Evolutionary conservation across 2,329 filamentous ascomycete genomes (phyloP), one percentile per base, ranked within the genome.

Genomic region (Pyrenophora graminea): DNA sequence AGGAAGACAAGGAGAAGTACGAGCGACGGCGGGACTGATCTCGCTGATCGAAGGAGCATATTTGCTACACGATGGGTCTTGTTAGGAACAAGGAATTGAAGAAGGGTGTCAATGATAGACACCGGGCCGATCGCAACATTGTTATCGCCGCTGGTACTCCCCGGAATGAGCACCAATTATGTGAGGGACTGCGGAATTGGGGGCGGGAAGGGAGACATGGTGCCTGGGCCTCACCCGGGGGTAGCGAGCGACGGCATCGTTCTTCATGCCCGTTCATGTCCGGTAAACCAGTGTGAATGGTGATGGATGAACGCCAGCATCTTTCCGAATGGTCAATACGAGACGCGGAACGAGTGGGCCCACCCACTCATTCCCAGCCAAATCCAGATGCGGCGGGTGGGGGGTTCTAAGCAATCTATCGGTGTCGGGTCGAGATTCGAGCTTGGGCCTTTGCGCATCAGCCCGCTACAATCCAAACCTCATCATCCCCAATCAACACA

Each of bases 31-130:
- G 63, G 57, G 6, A 66, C 42, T 27, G 41, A 47, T 38, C 48
- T 63, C 32, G 66, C 46, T 36, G 67, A 61, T 27, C 64, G 64
- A 36, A 63, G 40, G 31, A 72, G 53, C 69, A 71, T 71, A 12
- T 44, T 60, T 41, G 25, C 33, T 23, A 15, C 31, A 38, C 19
- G 17, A 17, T 12, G 23, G 18, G 8, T 23, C 31, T 21, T 41
- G 9, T 15, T 6, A 7, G 25, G 45, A n/a, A 36, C 27, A 15
- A 15, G 21, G 33, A 18, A 31, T 15, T 32, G 34, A 23, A 27
- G 23, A 33, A 38, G 17, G 30, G 40, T 43, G 36, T 31, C 39
- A 45, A 27, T 54, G 38, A 47, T 38, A 46, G 56, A 33, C 34
- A 39, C 18, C 36, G 32, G 31, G 21, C 23, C n/a, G 21, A 21